These are phyloP conservation scores for Aaosphaeria arxii DNA, from an alignment of 2,329 filamentous ascomycete species.

Conservation along the genomic window DNA sequence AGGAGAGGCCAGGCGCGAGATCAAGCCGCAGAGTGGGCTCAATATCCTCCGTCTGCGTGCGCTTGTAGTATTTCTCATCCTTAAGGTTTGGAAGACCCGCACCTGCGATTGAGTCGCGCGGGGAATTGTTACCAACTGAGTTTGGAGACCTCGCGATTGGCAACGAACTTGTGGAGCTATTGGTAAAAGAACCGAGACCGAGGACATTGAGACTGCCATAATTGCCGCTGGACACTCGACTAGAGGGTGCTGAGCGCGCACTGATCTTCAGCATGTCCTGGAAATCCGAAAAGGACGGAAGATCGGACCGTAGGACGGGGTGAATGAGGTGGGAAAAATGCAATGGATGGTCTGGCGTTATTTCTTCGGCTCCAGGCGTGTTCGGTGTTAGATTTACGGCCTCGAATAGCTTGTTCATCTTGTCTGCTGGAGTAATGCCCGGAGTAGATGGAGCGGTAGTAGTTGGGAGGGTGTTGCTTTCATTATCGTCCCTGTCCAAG, in stretches of 20 bases:
- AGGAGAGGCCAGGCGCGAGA: slow-evolving; percentile 84
- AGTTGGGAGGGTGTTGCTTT: slow-evolving; percentile 63
- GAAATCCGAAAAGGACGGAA: slow-evolving; percentile 82
- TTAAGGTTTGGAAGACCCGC: slow-evolving; percentile 63
- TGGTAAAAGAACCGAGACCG: slow-evolving; percentile 51
- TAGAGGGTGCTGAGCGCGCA: slow-evolving; percentile 57
- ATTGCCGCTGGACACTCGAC: slow-evolving; percentile 69
- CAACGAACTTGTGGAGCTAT: slow-evolving; percentile 49
- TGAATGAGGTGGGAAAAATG: slow-evolving; percentile 82
- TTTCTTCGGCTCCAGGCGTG: slow-evolving; percentile 48
- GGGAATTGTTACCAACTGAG: slow-evolving; percentile 29
- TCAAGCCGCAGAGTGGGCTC: slow-evolving; percentile 92
- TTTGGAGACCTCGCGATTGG: slow-evolving; percentile 50
- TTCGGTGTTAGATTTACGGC: slow-evolving; percentile 52
- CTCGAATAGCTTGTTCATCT: slow-evolving; percentile 61
- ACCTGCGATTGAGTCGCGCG: slow-evolving; percentile 25
- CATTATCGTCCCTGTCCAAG: slow-evolving; percentile 68
- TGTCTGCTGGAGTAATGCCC: slow-evolving; percentile 57
- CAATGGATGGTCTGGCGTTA: slow-evolving; percentile 61
- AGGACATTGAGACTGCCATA: slow-evolving; percentile 63
- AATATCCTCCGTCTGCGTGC: slow-evolving; percentile 82
- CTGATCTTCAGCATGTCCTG: slow-evolving; percentile 67
- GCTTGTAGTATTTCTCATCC: slow-evolving; percentile 92
- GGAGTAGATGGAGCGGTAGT: slow-evolving; percentile 74
- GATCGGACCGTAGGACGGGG: slow-evolving; percentile 77